Conservation (phyloP, 176 grass and related monocot genomes). For the Themeda triandra region DNA sequence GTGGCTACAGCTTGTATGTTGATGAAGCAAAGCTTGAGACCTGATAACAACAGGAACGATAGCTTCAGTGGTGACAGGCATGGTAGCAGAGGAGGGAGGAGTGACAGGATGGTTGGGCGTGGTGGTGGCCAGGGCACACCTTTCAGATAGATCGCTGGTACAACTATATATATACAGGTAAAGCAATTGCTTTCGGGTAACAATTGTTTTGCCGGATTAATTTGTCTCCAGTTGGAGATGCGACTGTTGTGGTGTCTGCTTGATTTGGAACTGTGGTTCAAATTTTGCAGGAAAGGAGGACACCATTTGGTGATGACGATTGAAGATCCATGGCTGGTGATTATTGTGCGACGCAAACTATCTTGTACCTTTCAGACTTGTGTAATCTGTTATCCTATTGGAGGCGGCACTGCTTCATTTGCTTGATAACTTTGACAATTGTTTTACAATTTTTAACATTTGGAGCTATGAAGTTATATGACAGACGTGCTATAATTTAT, state of each 20-base stretch:
- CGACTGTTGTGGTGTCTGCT: not conserved
- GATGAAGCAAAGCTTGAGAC: conserved; percentile 53
- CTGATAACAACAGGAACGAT: conserved; percentile 39
- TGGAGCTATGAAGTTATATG: too few relatives aligned
- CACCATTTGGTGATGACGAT: conserved; percentile 36
- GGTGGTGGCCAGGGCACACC: conserved; percentile 33
- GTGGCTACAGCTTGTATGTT: conserved; percentile 43
- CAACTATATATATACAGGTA: conserved; percentile 45
- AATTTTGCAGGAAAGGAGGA: conserved; percentile 63
- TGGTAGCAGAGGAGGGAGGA: conserved; percentile 8
- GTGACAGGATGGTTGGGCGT: conserved; percentile 6
- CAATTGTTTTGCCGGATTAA: not conserved
- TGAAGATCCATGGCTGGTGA: not conserved
- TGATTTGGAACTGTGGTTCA: not conserved
- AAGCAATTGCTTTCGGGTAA: not conserved
- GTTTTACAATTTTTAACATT: too few relatives aligned
- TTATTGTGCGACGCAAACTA: not conserved
- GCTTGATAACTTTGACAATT: too few relatives aligned
- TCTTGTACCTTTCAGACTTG: not conserved
- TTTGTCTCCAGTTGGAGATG: not conserved
- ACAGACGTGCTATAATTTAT: too few relatives aligned
- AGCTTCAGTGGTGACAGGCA: not conserved
- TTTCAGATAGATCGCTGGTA: conserved; percentile 30
- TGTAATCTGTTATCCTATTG: not conserved
- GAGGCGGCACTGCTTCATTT: too few relatives aligned